Base-by-base conservation (phyloP, 768 basidiomycete genomes). In the Peribolospora kevripleyi region DNA sequence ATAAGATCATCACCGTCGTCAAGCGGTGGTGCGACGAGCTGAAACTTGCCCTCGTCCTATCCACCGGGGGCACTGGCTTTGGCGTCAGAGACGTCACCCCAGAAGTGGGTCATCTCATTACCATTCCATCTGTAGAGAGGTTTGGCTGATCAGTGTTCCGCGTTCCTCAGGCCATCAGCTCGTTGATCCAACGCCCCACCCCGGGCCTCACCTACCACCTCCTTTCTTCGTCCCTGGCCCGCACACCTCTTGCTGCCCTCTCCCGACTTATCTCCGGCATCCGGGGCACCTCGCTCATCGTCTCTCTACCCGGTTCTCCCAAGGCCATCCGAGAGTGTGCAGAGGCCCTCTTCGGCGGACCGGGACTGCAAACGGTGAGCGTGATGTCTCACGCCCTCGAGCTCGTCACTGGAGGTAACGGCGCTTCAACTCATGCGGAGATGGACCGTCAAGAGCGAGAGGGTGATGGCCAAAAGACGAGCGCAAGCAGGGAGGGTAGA, bases 11-110 rank as follows among this genome's bases (percentile, higher is more conserved):
- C 37, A 61, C 64, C 6, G 63, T 66, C 8, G 71, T 85, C 5
- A 68, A 66, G 48, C 65, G 63, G 5, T 78, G 76, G 71, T 70
- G 67, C 45, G 63, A 66, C 3, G 64, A 69, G 4, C 70, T 69
- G 3, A 62, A 69, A n/a, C 67, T 80, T 10, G 79, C 85, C 64
- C 79, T 78, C 74, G 73, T 87, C 56, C 70, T 91, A 59, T 82
- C 83, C 5, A 82, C 82, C 0, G 86, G 86, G 13, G 86, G 86
- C 4, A 91, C 86, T 0, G 86, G 86, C 6, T 86, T 87, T 62
- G 82, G 84, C 1, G 70, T 75, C 40, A 70, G 81, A 59, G 86
- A 91, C 67, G 68, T 72, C 48, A 91, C 86, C 4, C 86, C 86
- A 45, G 84, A 91, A 74, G 85, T 82, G 50, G 10, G 60, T 38